These are phyloP conservation scores for Orbilia javanica DNA, from an alignment of 2,329 filamentous ascomycete genomes.

Conservation along the genomic window DNA sequence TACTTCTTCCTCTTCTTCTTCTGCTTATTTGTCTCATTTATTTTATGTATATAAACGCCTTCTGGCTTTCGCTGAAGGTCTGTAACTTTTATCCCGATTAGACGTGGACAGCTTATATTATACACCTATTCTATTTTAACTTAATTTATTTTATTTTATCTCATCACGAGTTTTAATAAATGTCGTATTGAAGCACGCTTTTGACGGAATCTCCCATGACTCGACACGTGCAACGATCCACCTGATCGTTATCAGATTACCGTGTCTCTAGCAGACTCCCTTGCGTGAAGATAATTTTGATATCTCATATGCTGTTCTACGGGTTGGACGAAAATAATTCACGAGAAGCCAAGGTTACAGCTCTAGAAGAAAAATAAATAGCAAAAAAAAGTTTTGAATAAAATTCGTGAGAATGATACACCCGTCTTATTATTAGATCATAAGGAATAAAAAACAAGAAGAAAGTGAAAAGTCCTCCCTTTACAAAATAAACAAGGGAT, in stretches of 20 bases:
- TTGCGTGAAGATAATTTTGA: neutral
- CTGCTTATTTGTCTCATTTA: neutral
- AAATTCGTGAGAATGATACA: slow-evolving; percentile 27
- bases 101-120: no score
- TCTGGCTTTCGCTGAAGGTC: no score
- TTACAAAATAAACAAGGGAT: slow-evolving; percentile 19
- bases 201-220: neutral
- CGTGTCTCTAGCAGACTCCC: neutral
- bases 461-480: slow-evolving; percentile 23
- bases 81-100: neutral
- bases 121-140: neutral
- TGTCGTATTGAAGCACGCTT: neutral
- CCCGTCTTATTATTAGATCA: slow-evolving; percentile 48
- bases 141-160: neutral
- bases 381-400: neutral
- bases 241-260: neutral
- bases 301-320: neutral
- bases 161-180: neutral
- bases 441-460: slow-evolving; percentile 30
- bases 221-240: neutral
- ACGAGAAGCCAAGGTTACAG: neutral
- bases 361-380: neutral
- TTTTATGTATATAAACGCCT: neutral
- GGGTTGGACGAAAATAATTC: neutral
- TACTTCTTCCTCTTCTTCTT: neutral